phyloP scores from a whole-genome alignment of 2,329 filamentous ascomycete genomes.

The Trichoderma semiorbis region DNA sequence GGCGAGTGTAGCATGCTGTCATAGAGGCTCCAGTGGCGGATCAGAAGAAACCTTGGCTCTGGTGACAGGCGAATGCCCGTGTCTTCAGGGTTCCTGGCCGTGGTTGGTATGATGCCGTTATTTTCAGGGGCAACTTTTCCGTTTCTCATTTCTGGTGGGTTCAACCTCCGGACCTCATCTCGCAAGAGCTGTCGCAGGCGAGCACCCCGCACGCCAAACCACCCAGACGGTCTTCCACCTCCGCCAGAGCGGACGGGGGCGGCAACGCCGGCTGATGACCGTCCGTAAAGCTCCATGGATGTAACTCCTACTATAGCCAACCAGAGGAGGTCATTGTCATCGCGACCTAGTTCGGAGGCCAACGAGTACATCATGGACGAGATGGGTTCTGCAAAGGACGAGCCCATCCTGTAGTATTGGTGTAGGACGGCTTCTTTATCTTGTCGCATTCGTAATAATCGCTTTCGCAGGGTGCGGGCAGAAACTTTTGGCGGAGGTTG shows the following conservation, averaged over 20 bases:
- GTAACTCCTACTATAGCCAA: constrained; percentile 90
- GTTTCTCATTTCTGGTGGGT: constrained; percentile 68
- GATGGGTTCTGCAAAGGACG: constrained; percentile 91
- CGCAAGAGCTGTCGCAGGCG: constrained; percentile 80
- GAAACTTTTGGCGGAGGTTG: constrained; percentile 63
- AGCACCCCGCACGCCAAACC: constrained; percentile 78
- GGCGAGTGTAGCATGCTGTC: constrained; percentile 98
- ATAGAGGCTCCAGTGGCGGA: constrained; percentile 95
- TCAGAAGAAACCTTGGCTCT: constrained; percentile 87
- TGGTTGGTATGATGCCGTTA: constrained; percentile 82
- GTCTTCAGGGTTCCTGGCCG: constrained; percentile 83
- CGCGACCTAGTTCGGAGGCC: constrained; percentile 88
- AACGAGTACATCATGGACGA: constrained; percentile 93
- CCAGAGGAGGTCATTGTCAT: constrained; percentile 97
- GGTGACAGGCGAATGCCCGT: constrained; percentile 88
- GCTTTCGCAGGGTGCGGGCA: constrained; percentile 66
- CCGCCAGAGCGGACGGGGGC: constrained; percentile 55
- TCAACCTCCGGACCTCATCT: constrained; percentile 90
- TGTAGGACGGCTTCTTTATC: constrained; percentile 75
- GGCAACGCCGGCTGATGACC: constrained; percentile 76
- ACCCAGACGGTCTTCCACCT: constrained; percentile 60
- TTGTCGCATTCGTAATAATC: constrained; percentile 69
- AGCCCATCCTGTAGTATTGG: constrained; percentile 80
- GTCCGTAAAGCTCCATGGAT: constrained; percentile 88
- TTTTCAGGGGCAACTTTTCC: constrained; percentile 62